Base-by-base conservation (phyloP, 2,329 filamentous ascomycete genomes). In the Dactylellina leptospora region DNA sequence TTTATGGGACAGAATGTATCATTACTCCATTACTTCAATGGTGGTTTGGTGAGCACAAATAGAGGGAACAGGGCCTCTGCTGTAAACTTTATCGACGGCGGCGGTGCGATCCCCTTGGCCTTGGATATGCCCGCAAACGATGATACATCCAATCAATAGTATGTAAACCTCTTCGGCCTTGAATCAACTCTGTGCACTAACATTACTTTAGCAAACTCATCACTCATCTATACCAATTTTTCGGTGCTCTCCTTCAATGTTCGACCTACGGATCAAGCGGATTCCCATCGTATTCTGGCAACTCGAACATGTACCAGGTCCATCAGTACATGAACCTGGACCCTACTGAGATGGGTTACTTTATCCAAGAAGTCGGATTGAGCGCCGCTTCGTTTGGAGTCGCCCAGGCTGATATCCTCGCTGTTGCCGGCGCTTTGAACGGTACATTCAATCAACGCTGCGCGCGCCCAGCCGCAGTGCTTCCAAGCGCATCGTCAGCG, bases 201-300 rank as follows among this genome's bases (percentile, higher is more conserved):
- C 10, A 16, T 58, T 25, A 44, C 4, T 22, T 2, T 68, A 85
- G 84, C 78, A 81, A 81, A 74, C 83, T 88, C 62, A 78, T 88
- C 69, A 87, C 84, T 47, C 86, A 88, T 76, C 80, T 88, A 38
- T 88, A 88, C 80, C 78, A 84, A 74, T 88, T 84, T 81, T 88
- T 88, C 77, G 86, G 85, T 56, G 80, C 80, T 23, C 81, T 88
- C 22, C 82, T 87, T 36, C 84, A 83, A 75, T 88, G 85, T 80
- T 82, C 82, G 55, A 74, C 79, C 76, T 82, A 84, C 77, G 83
- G 83, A 59, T 82, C 80, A 78, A 61, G 80, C 10, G 84, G 81
- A 18, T 86, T 84, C 77, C 81, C 82, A 27, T 78, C 80, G 27
- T 88, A 87, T 78, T 71, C 58, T 10, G 84, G 82, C 55, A 74